Base-by-base conservation (phyloP, 306 rosid species). In the Castanospermum australe region DNA sequence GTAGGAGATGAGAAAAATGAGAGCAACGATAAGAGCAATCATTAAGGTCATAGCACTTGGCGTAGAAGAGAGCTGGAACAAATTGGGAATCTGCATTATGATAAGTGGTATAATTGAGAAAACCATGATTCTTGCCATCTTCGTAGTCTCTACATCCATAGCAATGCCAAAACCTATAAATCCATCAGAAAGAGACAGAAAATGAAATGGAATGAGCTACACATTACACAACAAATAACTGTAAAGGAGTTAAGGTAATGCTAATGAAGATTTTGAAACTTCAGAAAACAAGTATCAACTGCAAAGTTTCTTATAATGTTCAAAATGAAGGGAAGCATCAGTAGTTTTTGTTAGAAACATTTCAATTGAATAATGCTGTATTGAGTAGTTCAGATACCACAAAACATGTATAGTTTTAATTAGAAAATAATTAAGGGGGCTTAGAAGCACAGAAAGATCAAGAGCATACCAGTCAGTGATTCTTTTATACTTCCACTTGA, bases 91-190 rank as follows among this genome's bases (percentile, higher is more conserved):
- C 81, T 90, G 91, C 88, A 90, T 83, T n/a, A 90, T 85, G 22
- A 90, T 11, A 30, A 88, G 85, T 41, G 94, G 92, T 33, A 52
- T 61, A 52, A 83, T 73, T 25, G 94, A 90, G 63, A 78, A 73
- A 61, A 74, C 64, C 94, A 90, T 86, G 62, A 79, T 81, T 84
- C 77, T 86, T 70, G 92, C 89, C 80, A 80, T 69, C 71, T 73
- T 35, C 56, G 83, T 85, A n/a, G 94, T 88, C 73, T 85, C 90
- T 10, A 41, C 44, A 76, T 90, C 92, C 77, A 85, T 73, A 33
- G 83, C 83, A 66, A 85, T 83, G 21, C 92, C 94, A 77, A 55
- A 81, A 28, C 89, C 94, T 90, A 77, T 28, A 47, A 44, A 54
- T 57, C 25, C 45, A 30, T 10, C n/a, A 12, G 35, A 55, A 12